Evolutionary conservation across 2,329 filamentous ascomycete genomes (phyloP).

Genomic region (Ceratocystis huliohia): DNA sequence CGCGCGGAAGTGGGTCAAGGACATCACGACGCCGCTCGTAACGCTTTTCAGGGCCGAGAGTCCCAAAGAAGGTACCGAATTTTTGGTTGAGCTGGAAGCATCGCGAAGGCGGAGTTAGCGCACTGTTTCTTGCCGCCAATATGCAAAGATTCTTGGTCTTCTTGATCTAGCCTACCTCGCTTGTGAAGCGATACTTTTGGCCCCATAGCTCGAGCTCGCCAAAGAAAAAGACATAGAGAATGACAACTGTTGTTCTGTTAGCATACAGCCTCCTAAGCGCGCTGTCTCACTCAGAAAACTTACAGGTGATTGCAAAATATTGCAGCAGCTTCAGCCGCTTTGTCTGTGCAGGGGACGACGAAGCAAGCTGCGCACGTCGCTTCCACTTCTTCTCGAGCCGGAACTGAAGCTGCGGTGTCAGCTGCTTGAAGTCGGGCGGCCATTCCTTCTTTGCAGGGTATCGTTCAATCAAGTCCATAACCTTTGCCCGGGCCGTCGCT

Average conservation of each 20-base stretch:
- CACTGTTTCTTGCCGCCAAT: not conserved
- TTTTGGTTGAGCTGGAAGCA: conserved; percentile 14
- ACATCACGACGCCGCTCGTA: conserved; percentile 33
- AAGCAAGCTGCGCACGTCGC: conserved; percentile 50
- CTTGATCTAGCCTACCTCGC: conserved; percentile 28
- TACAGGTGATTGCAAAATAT: conserved; percentile 45
- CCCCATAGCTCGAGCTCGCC: conserved; percentile 36
- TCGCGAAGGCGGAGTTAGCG: not conserved
- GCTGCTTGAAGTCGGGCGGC: conserved; percentile 62
- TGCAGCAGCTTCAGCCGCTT: conserved; percentile 54
- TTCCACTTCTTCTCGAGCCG: conserved; percentile 69
- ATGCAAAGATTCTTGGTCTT: not conserved
- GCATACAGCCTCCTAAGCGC: not conserved
- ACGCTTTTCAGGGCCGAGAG: conserved; percentile 32
- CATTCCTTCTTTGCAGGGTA: conserved; percentile 59
- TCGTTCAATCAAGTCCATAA: conserved; percentile 36
- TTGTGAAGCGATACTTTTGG: conserved; percentile 32
- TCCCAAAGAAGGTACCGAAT: conserved; percentile 31
- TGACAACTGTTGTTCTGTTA: conserved; percentile 25
- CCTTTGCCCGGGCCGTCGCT: conserved; percentile 7
- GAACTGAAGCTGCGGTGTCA: conserved; percentile 61
- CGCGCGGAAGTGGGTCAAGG: conserved; percentile 24
- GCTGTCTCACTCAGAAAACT: conserved; percentile 24
- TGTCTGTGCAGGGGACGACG: conserved; percentile 49
- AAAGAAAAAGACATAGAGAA: conserved; percentile 32